phyloP scores from a whole-genome alignment of 768 basidiomycete genomes.

The Amanita muscaria region DNA sequence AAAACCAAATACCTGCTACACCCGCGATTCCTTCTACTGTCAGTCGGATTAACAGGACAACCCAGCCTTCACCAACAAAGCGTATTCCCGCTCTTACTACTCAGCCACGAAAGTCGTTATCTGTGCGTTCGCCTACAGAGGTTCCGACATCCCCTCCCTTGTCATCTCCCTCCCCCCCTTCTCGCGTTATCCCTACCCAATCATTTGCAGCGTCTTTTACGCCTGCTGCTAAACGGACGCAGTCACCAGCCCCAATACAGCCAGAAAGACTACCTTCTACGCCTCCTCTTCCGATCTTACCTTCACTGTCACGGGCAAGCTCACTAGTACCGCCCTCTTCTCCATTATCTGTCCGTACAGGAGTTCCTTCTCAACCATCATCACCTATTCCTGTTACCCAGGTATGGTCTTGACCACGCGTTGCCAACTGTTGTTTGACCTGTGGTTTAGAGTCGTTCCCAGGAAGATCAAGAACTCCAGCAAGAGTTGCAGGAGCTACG shows the following conservation, averaged over 20 bases:
- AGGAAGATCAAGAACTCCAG: slow-evolving; percentile 59
- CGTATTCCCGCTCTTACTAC: slow-evolving; percentile 36
- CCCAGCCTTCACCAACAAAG: slow-evolving; percentile 49
- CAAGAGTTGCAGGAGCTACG: too few species aligned
- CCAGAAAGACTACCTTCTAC: slow-evolving; percentile 20
- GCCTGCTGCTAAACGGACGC: slow-evolving; percentile 23
- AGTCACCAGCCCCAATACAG: slow-evolving; percentile 30
- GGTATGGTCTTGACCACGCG: neutral
- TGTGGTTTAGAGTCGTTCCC: slow-evolving; percentile 18
- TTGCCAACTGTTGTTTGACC: too few species aligned
- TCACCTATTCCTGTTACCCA: slow-evolving; percentile 1
- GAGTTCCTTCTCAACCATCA: neutral
- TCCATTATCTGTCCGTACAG: neutral
- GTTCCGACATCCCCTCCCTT: slow-evolving; percentile 23
- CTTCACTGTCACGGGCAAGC: slow-evolving; percentile 11
- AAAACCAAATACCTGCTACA: slow-evolving; percentile 25
- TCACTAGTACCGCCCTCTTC: slow-evolving; percentile 4
- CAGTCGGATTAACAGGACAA: slow-evolving; percentile 17
- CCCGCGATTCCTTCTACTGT: slow-evolving; percentile 20
- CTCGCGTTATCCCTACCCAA: slow-evolving; percentile 15
- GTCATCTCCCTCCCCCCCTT: slow-evolving; percentile 23
- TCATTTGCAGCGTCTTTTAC: slow-evolving; percentile 15
- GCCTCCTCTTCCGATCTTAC: slow-evolving; percentile 22
- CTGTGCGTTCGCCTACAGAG: slow-evolving; percentile 34
- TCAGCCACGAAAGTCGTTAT: slow-evolving; percentile 42